These are phyloP conservation scores for Delitschia confertaspora DNA, from an alignment of 495 filamentous ascomycete genomes.

Conservation along the genomic window DNA sequence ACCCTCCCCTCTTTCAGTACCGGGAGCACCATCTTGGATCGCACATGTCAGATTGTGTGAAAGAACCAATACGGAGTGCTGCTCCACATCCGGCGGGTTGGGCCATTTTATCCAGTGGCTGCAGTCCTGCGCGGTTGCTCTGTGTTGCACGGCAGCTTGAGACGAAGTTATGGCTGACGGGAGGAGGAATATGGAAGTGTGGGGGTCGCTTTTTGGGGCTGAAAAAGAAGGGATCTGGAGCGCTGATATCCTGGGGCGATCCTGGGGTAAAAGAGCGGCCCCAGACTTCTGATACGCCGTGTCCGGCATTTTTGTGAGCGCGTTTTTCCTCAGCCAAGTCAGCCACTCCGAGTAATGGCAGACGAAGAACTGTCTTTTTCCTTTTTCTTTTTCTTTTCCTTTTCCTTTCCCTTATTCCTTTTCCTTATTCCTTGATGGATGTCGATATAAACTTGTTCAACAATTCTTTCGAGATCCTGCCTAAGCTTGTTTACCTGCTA, in stretches of 20 bases:
- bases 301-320: not conserved
- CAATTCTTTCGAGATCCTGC: too few relatives aligned
- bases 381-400: too few relatives aligned
- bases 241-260: conserved; percentile 1
- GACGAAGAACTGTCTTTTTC: too few relatives aligned
- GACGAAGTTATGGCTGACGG: conserved; percentile 12
- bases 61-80: not conserved
- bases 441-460: too few relatives aligned
- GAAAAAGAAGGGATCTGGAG: conserved; percentile 6
- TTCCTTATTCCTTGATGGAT: too few relatives aligned
- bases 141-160: conserved; percentile 4
- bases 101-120: conserved; percentile 9
- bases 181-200: conserved; percentile 2
- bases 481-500: too few relatives aligned
- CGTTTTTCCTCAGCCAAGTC: not conserved
- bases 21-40: conserved; percentile 2
- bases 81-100: not conserved
- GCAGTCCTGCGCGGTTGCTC: not conserved
- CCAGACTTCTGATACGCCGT: not conserved
- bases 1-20: not conserved
- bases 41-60: conserved; percentile 11
- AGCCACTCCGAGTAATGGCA: not conserved
- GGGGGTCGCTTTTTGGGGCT: conserved; percentile 4
- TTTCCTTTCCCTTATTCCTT: too few relatives aligned
- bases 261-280: conserved; percentile 4